Evolutionary conservation across 371 early-diverging fungal species (phyloP), one percentile per base, ranked within the genome.

Genomic region (Mucor velutinosus): DNA sequence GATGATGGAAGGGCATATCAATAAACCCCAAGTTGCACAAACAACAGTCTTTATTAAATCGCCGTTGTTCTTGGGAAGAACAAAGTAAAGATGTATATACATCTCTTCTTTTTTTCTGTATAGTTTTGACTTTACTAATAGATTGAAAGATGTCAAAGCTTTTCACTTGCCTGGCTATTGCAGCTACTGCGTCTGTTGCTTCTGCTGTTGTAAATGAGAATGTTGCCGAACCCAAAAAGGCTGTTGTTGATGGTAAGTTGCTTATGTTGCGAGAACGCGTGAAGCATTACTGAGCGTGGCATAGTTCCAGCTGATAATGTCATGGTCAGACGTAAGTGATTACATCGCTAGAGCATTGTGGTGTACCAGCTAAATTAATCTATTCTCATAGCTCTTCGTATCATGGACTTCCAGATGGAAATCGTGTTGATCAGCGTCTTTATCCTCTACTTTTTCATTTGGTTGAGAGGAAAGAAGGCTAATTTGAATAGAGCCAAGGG

Each of bases 381-480:
- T 11, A 27, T n/a, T 29, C 1, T 14, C 21, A 14, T 47, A 77
- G 79, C 75, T 23, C 70, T 75, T 60, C 66, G 66, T 8, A 30
- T 74, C 21, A 58, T 58, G 7, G 76, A 79, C 47, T 79, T 79
- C 43, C 63, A 71, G 45, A 72, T 73, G 71, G 80, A 80, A 66
- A 69, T 72, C 56, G 62, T 70, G 12, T 61, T 80, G 32, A 21
- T 33, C 11, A 21, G 56, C 10, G 43, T 65, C 5, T 72, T 80
- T 15, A 8, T 75, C n/a, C 27, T 60, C 2, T 76, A 75, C 49
- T 33, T 76, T 21, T 15, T 74, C 10, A 37, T 69, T 32, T 79
- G 77, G 74, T 75, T 68, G 41, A 59, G 59, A 33, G 85, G 83
- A 49, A 75, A 79, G 37, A 43, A 47, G 8, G 60, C 56, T 12